Base-by-base conservation (phyloP, 805 yeast genomes). In the Yarrowia osloensis region DNA sequence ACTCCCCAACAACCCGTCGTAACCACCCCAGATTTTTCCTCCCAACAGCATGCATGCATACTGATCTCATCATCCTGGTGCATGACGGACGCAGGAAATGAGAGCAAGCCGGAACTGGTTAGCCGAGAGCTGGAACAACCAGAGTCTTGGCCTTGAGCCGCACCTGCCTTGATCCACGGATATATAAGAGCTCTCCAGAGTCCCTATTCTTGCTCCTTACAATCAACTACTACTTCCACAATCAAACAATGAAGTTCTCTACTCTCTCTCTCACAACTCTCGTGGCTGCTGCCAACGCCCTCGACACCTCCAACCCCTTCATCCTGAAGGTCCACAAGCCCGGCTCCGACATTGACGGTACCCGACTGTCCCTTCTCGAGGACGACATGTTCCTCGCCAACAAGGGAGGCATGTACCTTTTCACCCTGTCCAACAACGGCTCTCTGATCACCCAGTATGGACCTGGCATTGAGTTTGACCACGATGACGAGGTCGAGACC, bases 361-460 rank as follows among this genome's bases (percentile, higher is more conserved):
- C 37, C 37, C n/a, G 63, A 26, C 37, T 57, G 21, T 26, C 63
- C 7, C 39, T 57, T 22, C 49, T 57, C 13, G 63, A 15, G 13
- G 63, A 57, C 13, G 49, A 40, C 21, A 13, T 57, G 49, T 57
- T 11, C 63, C 63, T 57, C 2, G 47, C 63, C 2, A 40, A 57
- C 37, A 17, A 57, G 13, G 63, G 63, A 28, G 63, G 63, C n/a
- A 57, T 39, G 26, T 57, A 57, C 49, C 37, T 26, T 12, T 57
- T 57, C 37, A 57, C 63, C 13, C 63, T 57, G 8, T 57, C 63
- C 9, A 40, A 40, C 63, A 57, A 57, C 26, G 63, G 63, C 19
- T 39, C 49, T 1, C 13, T 57, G 22, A 28, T 57, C 37, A 57
- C 63, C 49, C 47, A 40, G 28, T 57, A 39, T 21, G 63, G 63